phyloP scores from a whole-genome alignment of 2,329 filamentous ascomycete species.

The Cadophora gregata region DNA sequence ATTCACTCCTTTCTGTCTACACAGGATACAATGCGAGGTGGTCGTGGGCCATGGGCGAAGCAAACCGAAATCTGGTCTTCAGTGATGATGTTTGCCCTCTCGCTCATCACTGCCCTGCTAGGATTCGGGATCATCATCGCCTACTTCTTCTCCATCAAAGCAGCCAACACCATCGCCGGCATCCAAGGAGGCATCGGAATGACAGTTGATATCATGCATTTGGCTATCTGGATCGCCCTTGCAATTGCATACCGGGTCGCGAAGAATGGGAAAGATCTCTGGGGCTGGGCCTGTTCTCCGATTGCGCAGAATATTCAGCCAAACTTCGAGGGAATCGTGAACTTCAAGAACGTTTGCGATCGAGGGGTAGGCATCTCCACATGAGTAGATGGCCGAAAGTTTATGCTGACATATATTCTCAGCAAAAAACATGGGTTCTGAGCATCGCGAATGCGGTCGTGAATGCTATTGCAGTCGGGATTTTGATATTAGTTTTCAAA shows the following conservation, averaged over 20 bases:
- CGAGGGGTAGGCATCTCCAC: constrained; percentile 27
- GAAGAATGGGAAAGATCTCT: constrained; percentile 34
- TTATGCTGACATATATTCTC: neutral
- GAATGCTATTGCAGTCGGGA: neutral
- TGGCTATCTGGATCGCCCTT: constrained; percentile 31
- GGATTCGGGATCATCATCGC: constrained; percentile 29
- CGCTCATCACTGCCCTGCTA: constrained; percentile 25
- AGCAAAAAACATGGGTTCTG: constrained; percentile 5
- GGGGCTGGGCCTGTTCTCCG: constrained; percentile 35
- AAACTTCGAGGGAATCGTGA: constrained; percentile 31
- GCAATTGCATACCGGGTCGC: constrained; percentile 31
- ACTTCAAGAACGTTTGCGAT: constrained; percentile 33
- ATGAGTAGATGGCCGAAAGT: no score
- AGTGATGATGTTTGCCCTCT: constrained; percentile 28
- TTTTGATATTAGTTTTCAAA: neutral
- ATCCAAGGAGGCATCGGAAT: constrained; percentile 24
- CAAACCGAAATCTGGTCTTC: constrained; percentile 29
- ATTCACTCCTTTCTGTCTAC: constrained; percentile 26
- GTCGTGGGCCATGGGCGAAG: constrained; percentile 29
- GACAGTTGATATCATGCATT: constrained; percentile 25
- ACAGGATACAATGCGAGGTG: constrained; percentile 15
- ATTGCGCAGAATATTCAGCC: constrained; percentile 32
- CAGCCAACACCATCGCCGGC: constrained; percentile 27
- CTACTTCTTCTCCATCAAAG: constrained; percentile 27
- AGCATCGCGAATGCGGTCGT: constrained; percentile 10